Base-by-base conservation (phyloP, 176 grass and related monocot species). In the Musa itinerans region DNA sequence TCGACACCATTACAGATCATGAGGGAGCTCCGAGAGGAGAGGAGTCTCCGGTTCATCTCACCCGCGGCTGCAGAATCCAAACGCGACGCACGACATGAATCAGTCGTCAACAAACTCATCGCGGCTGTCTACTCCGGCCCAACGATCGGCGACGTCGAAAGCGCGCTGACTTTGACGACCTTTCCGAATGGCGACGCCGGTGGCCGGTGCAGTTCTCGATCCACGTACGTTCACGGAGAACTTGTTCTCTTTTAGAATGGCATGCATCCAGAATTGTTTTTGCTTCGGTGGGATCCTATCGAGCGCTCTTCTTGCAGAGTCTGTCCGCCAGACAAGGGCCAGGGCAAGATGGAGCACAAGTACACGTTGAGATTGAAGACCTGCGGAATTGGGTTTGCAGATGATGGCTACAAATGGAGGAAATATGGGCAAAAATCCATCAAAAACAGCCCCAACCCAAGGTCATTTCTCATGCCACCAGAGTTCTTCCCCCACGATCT, bases 391-490 rank as follows among this genome's bases (percentile, higher is more conserved):
- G 88, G 86, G 79, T 79, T 76, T 69, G 79, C 81, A 15, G 65
- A 67, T 65, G 90, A 92, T 75, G 90, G 90, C 43, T 89, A 86
- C 81, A 92, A 84, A 78, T 92, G 90, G 90, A 86, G 90, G 73
- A 92, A 92, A 79, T 92, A 92, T 71, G 90, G 90, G 48, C 90
- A 92, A 79, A 92, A 92, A 70, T 80, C 69, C 51, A 92, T 92
- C 90, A 92, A 92, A 84, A 92, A 92, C 86, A 89, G 81, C 72
- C 86, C 84, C 6, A 63, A 92, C 57, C 90, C 86, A 23, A 92
- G 90, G 90, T 92, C 51, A 59, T 63, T 50, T 26, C 74, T 79
- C 25, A 10, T 54, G 20, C 23, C 10, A 53, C 12, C 17, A 43
- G 34, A 43, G 34, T 43, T 43, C 34, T 43, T 43, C 8, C 13